Evolutionary conservation across 306 rosid species (phyloP).

Genomic region (Vicia sativa): DNA sequence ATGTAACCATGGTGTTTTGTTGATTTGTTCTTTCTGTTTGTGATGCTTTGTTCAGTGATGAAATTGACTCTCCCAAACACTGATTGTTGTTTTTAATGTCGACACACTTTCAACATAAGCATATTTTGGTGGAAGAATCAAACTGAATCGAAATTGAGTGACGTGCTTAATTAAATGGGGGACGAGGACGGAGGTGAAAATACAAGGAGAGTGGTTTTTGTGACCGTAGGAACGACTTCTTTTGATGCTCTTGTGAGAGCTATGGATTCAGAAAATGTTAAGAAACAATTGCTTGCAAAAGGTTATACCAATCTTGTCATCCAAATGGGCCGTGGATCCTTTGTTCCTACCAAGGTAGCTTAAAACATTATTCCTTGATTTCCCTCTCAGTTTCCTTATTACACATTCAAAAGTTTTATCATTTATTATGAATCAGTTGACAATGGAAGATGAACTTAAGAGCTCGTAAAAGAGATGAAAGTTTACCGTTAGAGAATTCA

Average conservation of each 20-base stretch:
- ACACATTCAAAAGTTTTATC: too few species aligned
- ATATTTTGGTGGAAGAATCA: background rate
- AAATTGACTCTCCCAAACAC: background rate
- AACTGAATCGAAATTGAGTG: background rate
- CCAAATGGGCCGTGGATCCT: slow-evolving; percentile 92
- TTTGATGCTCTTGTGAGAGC: slow-evolving; percentile 81
- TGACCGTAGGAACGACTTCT: slow-evolving; percentile 85
- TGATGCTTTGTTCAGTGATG: slow-evolving; percentile 6
- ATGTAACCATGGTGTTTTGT: background rate
- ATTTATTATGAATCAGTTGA: too few species aligned
- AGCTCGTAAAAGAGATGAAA: background rate
- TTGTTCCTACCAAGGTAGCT: slow-evolving; percentile 66
- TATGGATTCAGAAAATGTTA: slow-evolving; percentile 55
- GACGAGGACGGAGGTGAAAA: background rate
- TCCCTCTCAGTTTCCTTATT: too few species aligned
- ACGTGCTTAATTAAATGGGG: slow-evolving; percentile 21
- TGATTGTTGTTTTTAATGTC: background rate
- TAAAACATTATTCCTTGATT: background rate
- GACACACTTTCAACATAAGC: background rate
- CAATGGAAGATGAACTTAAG: too few species aligned
- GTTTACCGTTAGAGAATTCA: background rate
- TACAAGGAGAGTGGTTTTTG: slow-evolving; percentile 56
- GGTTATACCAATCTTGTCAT: slow-evolving; percentile 77
- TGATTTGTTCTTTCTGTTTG: background rate
- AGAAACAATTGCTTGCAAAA: slow-evolving; percentile 55